Evolutionary conservation across 208 protist species (phyloP).

Genomic region (Trypanosoma scelopori): DNA sequence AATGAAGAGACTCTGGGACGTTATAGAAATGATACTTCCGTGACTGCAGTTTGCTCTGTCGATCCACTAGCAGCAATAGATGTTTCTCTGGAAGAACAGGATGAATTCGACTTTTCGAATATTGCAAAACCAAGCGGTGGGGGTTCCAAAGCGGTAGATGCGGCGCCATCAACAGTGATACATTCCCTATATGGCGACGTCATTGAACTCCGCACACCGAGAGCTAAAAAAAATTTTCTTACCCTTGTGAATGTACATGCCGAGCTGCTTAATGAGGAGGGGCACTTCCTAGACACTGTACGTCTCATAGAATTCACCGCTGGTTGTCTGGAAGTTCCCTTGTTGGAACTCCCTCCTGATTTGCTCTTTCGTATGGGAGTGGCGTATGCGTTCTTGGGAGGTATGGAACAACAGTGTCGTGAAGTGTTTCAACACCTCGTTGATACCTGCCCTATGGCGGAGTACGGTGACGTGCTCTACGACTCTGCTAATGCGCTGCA

Average conservation of each 20-base stretch:
- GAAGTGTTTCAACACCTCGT: conserved; percentile 83
- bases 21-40: not conserved
- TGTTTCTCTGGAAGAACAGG: conserved; percentile 2
- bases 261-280: conserved; percentile 85
- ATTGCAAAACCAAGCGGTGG: not conserved
- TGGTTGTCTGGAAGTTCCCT: conserved; percentile 53
- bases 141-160: not conserved
- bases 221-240: conserved; percentile 72
- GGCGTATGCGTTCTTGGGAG: conserved; percentile 77
- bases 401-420: conserved; percentile 53
- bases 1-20: too few species aligned
- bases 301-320: conserved; percentile 66
- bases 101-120: conserved; percentile 36
- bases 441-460: conserved; percentile 75
- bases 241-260: conserved; percentile 87
- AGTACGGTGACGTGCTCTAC: conserved; percentile 81
- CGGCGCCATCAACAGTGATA: conserved; percentile 19
- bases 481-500: conserved; percentile 75
- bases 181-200: conserved; percentile 49
- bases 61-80: not conserved
- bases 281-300: conserved; percentile 75
- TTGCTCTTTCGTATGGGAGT: conserved; percentile 79
- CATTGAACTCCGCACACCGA: conserved; percentile 43
- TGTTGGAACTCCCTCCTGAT: conserved; percentile 84
- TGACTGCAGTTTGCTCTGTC: not conserved